Conservation (phyloP, 345 rosid genomes). For the Alliaria petiolata region DNA sequence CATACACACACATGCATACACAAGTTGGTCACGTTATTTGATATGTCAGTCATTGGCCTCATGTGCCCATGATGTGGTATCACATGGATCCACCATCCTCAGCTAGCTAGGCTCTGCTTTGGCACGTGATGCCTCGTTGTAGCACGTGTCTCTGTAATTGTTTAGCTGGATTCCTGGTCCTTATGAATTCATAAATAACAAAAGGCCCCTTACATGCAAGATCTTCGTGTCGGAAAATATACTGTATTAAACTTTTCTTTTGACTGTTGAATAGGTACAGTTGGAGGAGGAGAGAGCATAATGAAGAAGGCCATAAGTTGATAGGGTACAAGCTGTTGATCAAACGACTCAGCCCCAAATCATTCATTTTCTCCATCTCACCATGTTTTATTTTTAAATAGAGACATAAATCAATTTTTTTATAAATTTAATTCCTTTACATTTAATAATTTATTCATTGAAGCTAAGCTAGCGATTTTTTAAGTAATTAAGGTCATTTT, state of each 20-base stretch:
- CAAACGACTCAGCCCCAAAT: slow-evolving; percentile 4
- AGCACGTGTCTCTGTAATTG: slow-evolving; percentile 42
- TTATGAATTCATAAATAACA: slow-evolving; percentile 6
- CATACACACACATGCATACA: no score
- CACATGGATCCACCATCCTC: slow-evolving; percentile 35
- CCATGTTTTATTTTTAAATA: background rate
- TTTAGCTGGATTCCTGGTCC: slow-evolving; percentile 16
- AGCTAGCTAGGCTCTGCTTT: slow-evolving; percentile 30
- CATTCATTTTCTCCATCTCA: slow-evolving; percentile 18
- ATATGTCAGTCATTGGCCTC: slow-evolving; percentile 26
- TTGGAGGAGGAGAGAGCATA: slow-evolving; percentile 21
- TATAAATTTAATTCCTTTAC: background rate
- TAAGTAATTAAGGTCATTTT: background rate
- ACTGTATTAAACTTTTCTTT: slow-evolving; percentile 2
- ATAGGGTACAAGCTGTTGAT: slow-evolving; percentile 5
- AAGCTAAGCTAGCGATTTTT: background rate
- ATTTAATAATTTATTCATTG: slow-evolving; percentile 15
- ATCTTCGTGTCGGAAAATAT: slow-evolving; percentile 27
- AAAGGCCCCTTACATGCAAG: slow-evolving; percentile 24
- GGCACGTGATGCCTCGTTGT: slow-evolving; percentile 38
- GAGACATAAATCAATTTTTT: slow-evolving; percentile 1
- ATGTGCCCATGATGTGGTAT: slow-evolving; percentile 27
- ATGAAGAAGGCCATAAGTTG: slow-evolving; percentile 13
- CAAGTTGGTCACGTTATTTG: slow-evolving; percentile 34
- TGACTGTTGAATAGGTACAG: slow-evolving; percentile 19